Evolutionary conservation across 1,139 yeast genomes (phyloP).

Genomic region (Blastobotrys capitulatus): DNA sequence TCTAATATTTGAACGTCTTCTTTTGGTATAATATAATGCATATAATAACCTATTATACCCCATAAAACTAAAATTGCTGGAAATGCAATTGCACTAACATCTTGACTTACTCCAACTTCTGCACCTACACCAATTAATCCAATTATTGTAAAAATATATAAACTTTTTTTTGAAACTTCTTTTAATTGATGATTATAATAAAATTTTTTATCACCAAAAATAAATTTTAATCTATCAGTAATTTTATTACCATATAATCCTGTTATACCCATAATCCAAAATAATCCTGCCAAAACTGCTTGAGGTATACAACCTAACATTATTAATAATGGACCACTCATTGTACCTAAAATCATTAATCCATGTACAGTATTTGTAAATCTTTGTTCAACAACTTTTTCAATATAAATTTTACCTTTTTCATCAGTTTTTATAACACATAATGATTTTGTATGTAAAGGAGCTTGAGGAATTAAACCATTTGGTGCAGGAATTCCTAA

Average conservation of each 20-base stretch:
- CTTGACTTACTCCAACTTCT: conserved; percentile 81
- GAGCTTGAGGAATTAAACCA: conserved; percentile 96
- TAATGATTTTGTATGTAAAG: conserved; percentile 77
- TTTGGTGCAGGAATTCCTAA: conserved; percentile 94
- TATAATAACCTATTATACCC: conserved; percentile 54
- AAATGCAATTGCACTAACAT: conserved; percentile 90
- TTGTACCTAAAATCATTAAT: conserved; percentile 71
- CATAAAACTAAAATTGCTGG: conserved; percentile 75
- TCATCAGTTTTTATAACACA: conserved; percentile 46
- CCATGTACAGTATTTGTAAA: conserved; percentile 84
- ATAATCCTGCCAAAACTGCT: conserved; percentile 85
- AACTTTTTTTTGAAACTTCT: conserved; percentile 31
- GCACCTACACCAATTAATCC: conserved; percentile 66
- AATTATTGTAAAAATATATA: conserved; percentile 50
- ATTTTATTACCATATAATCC: conserved; percentile 69
- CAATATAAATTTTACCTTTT: conserved; percentile 26
- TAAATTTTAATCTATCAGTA: conserved; percentile 54
- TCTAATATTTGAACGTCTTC: conserved; percentile 62
- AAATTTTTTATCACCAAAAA: conserved; percentile 52
- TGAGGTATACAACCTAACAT: conserved; percentile 89
- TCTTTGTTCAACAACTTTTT: conserved; percentile 81
- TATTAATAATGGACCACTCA: conserved; percentile 79
- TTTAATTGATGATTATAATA: conserved; percentile 35
- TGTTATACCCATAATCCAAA: conserved; percentile 86
- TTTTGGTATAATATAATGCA: conserved; percentile 58